These are phyloP conservation scores for Diaporthe vaccinii DNA, from an alignment of 2,329 filamentous ascomycete genomes.

Conservation along the genomic window DNA sequence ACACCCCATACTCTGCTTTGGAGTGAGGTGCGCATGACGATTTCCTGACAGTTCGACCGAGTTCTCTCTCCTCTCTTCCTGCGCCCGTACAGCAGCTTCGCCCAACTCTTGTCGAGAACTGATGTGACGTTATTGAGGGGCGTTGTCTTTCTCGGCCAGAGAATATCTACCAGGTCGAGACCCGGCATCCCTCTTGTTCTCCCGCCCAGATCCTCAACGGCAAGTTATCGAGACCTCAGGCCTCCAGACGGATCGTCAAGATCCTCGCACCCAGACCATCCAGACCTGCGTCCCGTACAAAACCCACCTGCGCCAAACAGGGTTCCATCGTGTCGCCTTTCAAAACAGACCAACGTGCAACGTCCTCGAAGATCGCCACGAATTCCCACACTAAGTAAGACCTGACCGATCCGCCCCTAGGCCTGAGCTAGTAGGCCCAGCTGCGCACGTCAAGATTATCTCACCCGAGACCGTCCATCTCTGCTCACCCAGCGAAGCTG, in stretches of 20 bases:
- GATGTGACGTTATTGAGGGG: slow-evolving; percentile 25
- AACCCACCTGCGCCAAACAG: background rate
- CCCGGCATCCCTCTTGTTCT: background rate
- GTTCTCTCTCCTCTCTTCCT: background rate
- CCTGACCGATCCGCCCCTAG: slow-evolving; percentile 16
- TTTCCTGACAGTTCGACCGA: slow-evolving; percentile 18
- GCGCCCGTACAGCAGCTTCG: background rate
- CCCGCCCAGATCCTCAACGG: background rate
- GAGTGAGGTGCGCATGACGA: slow-evolving; percentile 31
- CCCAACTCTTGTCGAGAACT: background rate
- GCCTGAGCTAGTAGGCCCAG: background rate
- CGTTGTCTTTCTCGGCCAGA: slow-evolving; percentile 9
- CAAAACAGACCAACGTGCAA: slow-evolving; percentile 13
- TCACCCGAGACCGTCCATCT: background rate
- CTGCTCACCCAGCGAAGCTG: background rate
- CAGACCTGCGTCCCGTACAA: background rate
- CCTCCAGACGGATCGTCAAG: background rate
- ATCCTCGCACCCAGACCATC: background rate
- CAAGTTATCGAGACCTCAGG: background rate
- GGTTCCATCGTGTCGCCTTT: slow-evolving; percentile 19
- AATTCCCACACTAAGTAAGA: slow-evolving; percentile 16
- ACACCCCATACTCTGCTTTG: background rate
- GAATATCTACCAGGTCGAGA: background rate
- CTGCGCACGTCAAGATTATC: slow-evolving; percentile 28
- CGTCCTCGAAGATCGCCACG: background rate